Conservation (phyloP, 257 asterid genomes). For the Penstemon eatonii region DNA sequence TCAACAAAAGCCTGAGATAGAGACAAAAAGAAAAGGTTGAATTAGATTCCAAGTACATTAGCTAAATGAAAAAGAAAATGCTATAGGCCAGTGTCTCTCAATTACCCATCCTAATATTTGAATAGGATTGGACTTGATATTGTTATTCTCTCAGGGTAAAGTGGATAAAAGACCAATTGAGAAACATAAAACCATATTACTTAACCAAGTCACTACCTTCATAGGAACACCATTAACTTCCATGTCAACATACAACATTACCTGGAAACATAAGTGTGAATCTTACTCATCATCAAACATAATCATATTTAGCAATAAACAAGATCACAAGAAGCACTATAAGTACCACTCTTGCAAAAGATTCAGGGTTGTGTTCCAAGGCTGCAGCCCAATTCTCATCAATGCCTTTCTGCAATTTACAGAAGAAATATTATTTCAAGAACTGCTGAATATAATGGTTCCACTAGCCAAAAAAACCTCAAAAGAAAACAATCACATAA, state of each 20-base stretch:
- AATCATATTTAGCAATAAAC: slow-evolving; percentile 9
- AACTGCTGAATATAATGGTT: slow-evolving; percentile 5
- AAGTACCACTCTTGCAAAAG: slow-evolving; percentile 94
- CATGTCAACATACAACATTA: slow-evolving; percentile 98
- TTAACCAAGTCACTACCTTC: slow-evolving; percentile 57
- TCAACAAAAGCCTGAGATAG: slow-evolving; percentile 92
- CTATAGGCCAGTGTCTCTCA: no score
- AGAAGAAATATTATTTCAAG: background rate
- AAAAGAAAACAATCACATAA: background rate
- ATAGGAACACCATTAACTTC: slow-evolving; percentile 95
- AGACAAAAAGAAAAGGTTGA: slow-evolving; percentile 10
- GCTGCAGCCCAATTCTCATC: slow-evolving; percentile 99
- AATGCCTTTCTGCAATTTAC: slow-evolving; percentile 79
- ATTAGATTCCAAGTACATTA: background rate
- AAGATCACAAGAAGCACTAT: background rate
- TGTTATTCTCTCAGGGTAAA: slow-evolving; percentile 6
- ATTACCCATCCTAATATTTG: slow-evolving; percentile 8
- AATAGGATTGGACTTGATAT: slow-evolving; percentile 8
- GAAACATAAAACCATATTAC: slow-evolving; percentile 18
- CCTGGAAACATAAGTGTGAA: slow-evolving; percentile 46
- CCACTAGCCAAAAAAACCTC: background rate
- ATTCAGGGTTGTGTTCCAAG: slow-evolving; percentile 94
- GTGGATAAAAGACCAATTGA: slow-evolving; percentile 20
- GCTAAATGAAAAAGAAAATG: background rate
- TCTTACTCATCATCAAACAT: background rate